phyloP scores from a whole-genome alignment of 306 rosid species.

The Ormosia emarginata region DNA sequence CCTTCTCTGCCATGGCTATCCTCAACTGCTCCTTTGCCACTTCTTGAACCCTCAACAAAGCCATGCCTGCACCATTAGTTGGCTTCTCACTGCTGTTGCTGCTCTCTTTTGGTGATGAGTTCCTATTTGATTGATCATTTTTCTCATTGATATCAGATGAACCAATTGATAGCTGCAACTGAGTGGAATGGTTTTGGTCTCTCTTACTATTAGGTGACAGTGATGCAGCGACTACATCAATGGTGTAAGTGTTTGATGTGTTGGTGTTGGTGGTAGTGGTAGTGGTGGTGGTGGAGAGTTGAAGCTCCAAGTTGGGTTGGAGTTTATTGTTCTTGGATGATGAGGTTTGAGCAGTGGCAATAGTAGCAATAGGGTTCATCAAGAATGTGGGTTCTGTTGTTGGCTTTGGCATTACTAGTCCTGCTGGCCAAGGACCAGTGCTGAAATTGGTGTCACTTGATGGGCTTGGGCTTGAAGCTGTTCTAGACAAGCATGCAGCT shows the following conservation, averaged over 20 bases:
- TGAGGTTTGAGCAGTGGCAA: constrained; percentile 13
- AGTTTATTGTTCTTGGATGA: constrained; percentile 11
- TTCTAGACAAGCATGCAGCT: constrained; percentile 71
- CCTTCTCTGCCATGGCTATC: constrained; percentile 80
- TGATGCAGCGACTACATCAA: constrained; percentile 27
- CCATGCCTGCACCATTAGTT: background rate
- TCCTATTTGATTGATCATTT: constrained; percentile 30
- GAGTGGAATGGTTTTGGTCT: constrained; percentile 55
- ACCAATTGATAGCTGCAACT: constrained; percentile 82
- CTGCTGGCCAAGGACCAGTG: constrained; percentile 49
- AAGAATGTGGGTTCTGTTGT: constrained; percentile 34
- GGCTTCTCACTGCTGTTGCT: constrained; percentile 36
- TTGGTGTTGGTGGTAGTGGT: constrained; percentile 8
- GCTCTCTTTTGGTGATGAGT: constrained; percentile 52
- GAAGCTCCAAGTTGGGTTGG: constrained; percentile 79
- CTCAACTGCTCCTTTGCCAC: constrained; percentile 57
- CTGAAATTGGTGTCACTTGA: constrained; percentile 84
- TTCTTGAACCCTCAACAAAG: constrained; percentile 42
- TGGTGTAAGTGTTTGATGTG: constrained; percentile 15
- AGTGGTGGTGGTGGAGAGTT: constrained; percentile 69
- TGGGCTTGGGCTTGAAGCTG: constrained; percentile 97
- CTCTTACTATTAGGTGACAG: constrained; percentile 36
- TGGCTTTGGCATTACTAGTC: constrained; percentile 37
- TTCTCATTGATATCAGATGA: constrained; percentile 58
- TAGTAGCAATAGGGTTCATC: constrained; percentile 24